Conservation (phyloP, 257 asterid species). For the Mitragyna speciosa region DNA sequence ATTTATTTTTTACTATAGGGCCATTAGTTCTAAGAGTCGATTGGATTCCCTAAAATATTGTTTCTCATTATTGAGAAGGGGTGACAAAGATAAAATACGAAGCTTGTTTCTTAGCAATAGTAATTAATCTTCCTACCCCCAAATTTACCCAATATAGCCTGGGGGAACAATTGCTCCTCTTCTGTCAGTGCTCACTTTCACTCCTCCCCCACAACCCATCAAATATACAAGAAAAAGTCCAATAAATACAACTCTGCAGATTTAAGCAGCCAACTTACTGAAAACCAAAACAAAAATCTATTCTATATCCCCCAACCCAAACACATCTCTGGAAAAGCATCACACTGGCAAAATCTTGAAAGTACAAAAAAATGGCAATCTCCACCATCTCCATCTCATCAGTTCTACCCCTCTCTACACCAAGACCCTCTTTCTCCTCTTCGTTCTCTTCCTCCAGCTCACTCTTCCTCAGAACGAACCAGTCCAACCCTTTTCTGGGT, state of each 20-base stretch:
- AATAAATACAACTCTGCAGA: neutral
- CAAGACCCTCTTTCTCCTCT: neutral
- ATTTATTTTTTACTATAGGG: no score
- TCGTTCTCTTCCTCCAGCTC: conserved; percentile 13
- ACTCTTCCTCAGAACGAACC: conserved; percentile 3
- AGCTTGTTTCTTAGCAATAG: no score
- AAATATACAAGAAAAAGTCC: neutral
- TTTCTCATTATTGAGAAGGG: no score
- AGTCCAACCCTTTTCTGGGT: conserved; percentile 2
- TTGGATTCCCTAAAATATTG: no score
- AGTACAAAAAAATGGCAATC: conserved; percentile 5
- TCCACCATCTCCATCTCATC: conserved; percentile 8
- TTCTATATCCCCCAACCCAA: neutral
- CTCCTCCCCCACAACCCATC: no score
- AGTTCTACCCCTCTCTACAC: neutral
- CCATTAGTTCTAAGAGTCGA: no score
- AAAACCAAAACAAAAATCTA: neutral
- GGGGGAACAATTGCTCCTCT: no score
- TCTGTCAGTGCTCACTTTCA: no score
- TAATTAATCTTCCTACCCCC: no score
- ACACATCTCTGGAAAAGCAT: neutral
- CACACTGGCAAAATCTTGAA: neutral
- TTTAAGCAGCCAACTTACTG: neutral
- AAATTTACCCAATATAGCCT: no score
- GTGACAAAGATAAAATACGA: no score